Evolutionary conservation across 208 protist genomes (phyloP), one percentile per base, ranked within the genome.

Genomic region (Vickermania spadyakhi): DNA sequence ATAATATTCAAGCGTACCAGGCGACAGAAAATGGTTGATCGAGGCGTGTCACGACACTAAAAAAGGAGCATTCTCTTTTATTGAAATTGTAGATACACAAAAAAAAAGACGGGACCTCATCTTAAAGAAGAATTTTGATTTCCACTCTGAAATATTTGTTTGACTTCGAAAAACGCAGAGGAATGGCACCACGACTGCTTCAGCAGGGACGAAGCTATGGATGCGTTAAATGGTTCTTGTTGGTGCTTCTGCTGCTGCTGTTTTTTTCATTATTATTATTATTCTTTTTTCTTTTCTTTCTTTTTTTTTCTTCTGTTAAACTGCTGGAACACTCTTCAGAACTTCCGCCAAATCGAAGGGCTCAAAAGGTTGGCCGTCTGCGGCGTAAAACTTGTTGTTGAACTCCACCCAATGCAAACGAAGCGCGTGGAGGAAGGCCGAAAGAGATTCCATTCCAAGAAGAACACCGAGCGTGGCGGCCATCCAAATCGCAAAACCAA

Each of bases 341-440:
- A 55, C 13, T 23, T 55, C 75, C 1, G 68, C 67, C 29, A 96
- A 82, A 50, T 90, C 78, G 67, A 98, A 97, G 22, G 96, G 93
- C 31, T 70, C 57, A 71, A 98, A 98, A 13, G 76, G 45, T 53
- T 84, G 64, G 27, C 97, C 97, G 68, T 96, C 89, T 28, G 96
- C 97, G 3, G 79, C 60, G 75, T 98, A 99, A 76, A 98, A 98
- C 81, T 98, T 99, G 77, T 94, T 98, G 75, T 98, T 96, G 79
- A 99, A 98, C 75, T 98, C 94, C 22, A 97, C 91, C 96, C 95
- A 98, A 73, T 98, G 94, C 0, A 98, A 77, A 89, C 99, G 92
- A 0, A 99, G 84, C 2, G 98, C 94, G 77, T 99, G 99, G 28
- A 99, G 71, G 69, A 99, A 99, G 49, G 98, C 97, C 45, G 97